Evolutionary conservation across 2,329 filamentous ascomycete species (phyloP).

Genomic region (Neurospora sp.): DNA sequence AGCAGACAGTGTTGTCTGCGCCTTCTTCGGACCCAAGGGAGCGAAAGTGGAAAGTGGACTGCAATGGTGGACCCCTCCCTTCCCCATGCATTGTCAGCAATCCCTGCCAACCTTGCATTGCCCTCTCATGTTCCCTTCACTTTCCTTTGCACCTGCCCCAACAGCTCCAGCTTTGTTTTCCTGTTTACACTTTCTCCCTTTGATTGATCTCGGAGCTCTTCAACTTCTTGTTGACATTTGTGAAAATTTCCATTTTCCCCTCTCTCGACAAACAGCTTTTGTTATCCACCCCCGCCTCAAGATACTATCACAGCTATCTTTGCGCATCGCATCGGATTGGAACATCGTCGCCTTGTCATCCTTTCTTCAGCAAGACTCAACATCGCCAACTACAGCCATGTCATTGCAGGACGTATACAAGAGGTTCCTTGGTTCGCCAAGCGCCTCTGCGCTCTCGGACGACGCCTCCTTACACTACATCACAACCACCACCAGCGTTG

Average conservation of each 20-base stretch:
- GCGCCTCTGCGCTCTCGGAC: constrained; percentile 49
- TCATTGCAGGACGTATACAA: constrained; percentile 50
- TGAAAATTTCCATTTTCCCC: not conserved
- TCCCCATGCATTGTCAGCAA: constrained; percentile 9
- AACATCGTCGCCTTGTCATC: not conserved
- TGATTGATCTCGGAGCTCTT: not conserved
- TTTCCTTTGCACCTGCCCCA: not conserved
- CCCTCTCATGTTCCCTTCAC: not conserved
- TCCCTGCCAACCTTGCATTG: not conserved
- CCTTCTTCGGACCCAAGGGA: not conserved
- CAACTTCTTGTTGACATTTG: not conserved
- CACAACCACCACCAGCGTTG: constrained; percentile 69
- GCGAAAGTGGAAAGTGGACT: not conserved
- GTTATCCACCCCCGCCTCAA: not conserved
- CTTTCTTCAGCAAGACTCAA: not conserved
- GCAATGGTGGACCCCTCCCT: not conserved
- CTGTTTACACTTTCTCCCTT: not conserved
- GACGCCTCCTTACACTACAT: constrained; percentile 76
- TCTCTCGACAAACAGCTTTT: not conserved
- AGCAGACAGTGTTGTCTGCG: no score
- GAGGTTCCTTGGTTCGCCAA: constrained; percentile 61
- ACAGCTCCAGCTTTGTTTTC: not conserved
- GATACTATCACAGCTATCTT: not conserved
- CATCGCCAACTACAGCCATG: constrained; percentile 24
- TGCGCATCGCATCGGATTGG: not conserved